phyloP scores from a whole-genome alignment of 306 rosid species.

The Mimosa pudica region DNA sequence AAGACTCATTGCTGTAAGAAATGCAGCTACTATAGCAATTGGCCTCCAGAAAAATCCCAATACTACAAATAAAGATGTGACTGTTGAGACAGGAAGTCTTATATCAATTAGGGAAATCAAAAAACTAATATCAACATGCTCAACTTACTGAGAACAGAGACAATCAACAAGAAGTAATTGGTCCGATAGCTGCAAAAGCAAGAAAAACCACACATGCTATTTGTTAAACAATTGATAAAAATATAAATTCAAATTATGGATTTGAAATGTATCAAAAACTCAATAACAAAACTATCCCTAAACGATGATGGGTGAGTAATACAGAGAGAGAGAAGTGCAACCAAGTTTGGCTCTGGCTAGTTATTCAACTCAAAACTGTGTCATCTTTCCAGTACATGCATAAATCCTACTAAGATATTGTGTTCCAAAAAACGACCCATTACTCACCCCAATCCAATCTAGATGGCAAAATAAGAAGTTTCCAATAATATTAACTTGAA shows the following conservation, averaged over 20 bases:
- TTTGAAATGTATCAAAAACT: not conserved
- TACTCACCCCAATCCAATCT: not conserved
- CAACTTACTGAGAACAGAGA: conserved; percentile 79
- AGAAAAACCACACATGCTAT: conserved; percentile 22
- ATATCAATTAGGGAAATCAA: not conserved
- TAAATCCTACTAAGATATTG: not conserved
- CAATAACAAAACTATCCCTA: not conserved
- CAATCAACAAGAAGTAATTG: conserved; percentile 88
- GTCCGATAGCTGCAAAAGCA: conserved; percentile 81
- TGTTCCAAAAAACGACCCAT: not conserved
- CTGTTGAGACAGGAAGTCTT: not conserved
- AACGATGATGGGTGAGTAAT: not conserved
- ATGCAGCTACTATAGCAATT: conserved; percentile 64
- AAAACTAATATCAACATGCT: not conserved
- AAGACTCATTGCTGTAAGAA: conserved; percentile 65
- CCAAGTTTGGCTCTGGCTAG: not conserved
- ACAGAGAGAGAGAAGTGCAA: not conserved
- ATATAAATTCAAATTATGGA: not conserved
- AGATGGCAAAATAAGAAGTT: not conserved
- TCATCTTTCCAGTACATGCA: not conserved
- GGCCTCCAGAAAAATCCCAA: conserved; percentile 78
- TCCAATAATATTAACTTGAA: not conserved
- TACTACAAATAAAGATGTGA: conserved; percentile 46
- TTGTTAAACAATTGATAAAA: not conserved
- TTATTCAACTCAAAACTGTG: not conserved